Percentiles rank a stretch among this genome's conserved stretches.
phyloP scores from a whole-genome alignment of 2,329 filamentous ascomycete genomes.

The Davidsoniella eucalypti region DNA sequence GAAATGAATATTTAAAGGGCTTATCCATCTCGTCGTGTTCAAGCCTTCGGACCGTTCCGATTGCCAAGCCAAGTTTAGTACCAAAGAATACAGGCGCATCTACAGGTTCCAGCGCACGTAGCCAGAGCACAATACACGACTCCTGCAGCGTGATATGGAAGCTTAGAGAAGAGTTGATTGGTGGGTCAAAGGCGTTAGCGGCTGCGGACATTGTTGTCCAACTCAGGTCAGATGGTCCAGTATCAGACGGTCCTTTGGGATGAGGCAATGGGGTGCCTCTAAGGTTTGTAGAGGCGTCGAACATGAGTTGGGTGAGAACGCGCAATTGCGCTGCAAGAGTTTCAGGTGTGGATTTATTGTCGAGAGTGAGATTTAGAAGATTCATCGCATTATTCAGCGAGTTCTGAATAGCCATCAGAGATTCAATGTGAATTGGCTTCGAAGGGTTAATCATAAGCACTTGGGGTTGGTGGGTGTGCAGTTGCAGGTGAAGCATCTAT shows the following conservation, averaged over 20 bases:
- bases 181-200: slow-evolving; percentile 26
- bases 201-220: slow-evolving; percentile 31
- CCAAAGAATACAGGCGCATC: slow-evolving; percentile 43
- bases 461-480: slow-evolving; percentile 46
- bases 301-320: slow-evolving; percentile 36
- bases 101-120: slow-evolving; percentile 54
- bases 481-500: slow-evolving; percentile 60
- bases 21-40: slow-evolving; percentile 70
- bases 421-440: slow-evolving; percentile 42
- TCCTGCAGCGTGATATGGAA: slow-evolving; percentile 58
- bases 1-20: slow-evolving; percentile 46
- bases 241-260: slow-evolving; percentile 18
- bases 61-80: slow-evolving; percentile 54
- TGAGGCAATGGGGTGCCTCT: slow-evolving; percentile 27
- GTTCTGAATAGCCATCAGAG: slow-evolving; percentile 56
- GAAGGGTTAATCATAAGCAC: slow-evolving; percentile 31
- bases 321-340: slow-evolving; percentile 40
- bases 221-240: slow-evolving; percentile 18
- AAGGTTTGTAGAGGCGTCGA: slow-evolving; percentile 34
- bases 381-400: slow-evolving; percentile 71
- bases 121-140: slow-evolving; percentile 49
- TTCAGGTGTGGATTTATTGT: slow-evolving; percentile 36
- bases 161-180: slow-evolving; percentile 46
- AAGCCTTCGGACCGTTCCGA: slow-evolving; percentile 43
- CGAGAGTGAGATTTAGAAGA: slow-evolving; percentile 61